These are phyloP conservation scores for Podaxis mareebaensis DNA, from an alignment of 768 basidiomycete genomes.

Conservation along the genomic window DNA sequence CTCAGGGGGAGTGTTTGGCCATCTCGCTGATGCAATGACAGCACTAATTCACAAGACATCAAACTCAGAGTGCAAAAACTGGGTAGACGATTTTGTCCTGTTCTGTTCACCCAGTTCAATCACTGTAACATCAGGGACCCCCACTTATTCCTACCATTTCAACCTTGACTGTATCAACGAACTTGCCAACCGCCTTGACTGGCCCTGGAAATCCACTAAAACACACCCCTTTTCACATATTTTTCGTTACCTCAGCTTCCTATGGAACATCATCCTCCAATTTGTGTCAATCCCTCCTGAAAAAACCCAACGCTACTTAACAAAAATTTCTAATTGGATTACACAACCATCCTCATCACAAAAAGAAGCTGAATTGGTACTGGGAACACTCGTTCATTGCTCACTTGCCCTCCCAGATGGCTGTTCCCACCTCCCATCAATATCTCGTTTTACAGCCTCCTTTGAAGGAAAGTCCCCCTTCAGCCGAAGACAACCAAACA, in stretches of 20 bases:
- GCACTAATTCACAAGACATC: constrained; percentile 18
- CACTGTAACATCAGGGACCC: too few species aligned
- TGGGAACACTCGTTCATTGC: constrained; percentile 38
- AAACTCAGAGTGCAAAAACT: constrained; percentile 19
- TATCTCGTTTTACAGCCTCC: constrained; percentile 28
- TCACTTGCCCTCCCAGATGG: constrained; percentile 31
- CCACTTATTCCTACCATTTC: neutral
- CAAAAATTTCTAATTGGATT: too few species aligned
- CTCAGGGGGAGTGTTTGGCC: constrained; percentile 32
- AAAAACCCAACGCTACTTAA: constrained; percentile 11
- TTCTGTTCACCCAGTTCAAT: constrained; percentile 18
- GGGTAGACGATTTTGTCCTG: constrained; percentile 33
- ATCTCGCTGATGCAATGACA: constrained; percentile 31
- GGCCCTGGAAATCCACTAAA: constrained; percentile 37
- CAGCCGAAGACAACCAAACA: constrained; percentile 17
- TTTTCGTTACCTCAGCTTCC: constrained; percentile 39
- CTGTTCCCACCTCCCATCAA: constrained; percentile 27
- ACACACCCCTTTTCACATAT: constrained; percentile 24
- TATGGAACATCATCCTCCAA: constrained; percentile 31
- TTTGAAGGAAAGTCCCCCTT: constrained; percentile 24
- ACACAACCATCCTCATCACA: constrained; percentile 6
- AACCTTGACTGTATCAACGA: constrained; percentile 14
- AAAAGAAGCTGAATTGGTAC: constrained; percentile 26
- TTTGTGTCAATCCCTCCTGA: constrained; percentile 30
- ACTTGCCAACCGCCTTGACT: constrained; percentile 27